phyloP scores from a whole-genome alignment of 192 early-diverging fungal species.

The Gaertneriomyces semiglobifer region DNA sequence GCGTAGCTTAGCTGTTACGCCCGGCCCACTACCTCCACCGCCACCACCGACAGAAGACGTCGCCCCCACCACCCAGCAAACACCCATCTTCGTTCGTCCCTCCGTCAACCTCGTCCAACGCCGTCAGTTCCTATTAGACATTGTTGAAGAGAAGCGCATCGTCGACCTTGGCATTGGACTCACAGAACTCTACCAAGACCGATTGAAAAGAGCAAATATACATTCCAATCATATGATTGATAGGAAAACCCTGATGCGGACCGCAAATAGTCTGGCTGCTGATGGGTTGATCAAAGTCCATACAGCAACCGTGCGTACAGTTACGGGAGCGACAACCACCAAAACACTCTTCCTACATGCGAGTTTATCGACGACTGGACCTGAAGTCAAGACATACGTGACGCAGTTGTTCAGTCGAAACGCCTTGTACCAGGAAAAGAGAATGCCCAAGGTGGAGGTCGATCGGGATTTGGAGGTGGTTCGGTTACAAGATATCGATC shows the following conservation, averaged over 20 bases:
- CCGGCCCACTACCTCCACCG: background rate
- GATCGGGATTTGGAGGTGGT: slow-evolving; percentile 27
- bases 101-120: slow-evolving; percentile 16
- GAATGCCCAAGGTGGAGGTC: slow-evolving; percentile 12
- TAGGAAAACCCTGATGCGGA: slow-evolving; percentile 52
- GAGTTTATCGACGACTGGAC: slow-evolving; percentile 35
- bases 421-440: background rate
- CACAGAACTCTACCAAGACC: slow-evolving; percentile 12
- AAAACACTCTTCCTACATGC: slow-evolving; percentile 48
- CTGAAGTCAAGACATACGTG: slow-evolving; percentile 42
- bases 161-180: slow-evolving; percentile 26
- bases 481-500: slow-evolving; percentile 10
- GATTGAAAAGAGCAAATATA: background rate
- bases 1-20: background rate
- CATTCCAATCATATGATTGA: slow-evolving; percentile 41
- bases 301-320: slow-evolving; percentile 41
- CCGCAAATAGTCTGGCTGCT: slow-evolving; percentile 39
- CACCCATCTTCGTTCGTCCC: too few species aligned
- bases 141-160: slow-evolving; percentile 31
- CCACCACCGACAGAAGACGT: background rate
- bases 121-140: slow-evolving; percentile 12
- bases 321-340: slow-evolving; percentile 38
- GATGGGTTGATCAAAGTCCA: slow-evolving; percentile 42
- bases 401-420: slow-evolving; percentile 20
- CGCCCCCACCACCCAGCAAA: background rate